Conservation (phyloP, 2,329 filamentous ascomycete species). For the Neonectria coccinea region DNA sequence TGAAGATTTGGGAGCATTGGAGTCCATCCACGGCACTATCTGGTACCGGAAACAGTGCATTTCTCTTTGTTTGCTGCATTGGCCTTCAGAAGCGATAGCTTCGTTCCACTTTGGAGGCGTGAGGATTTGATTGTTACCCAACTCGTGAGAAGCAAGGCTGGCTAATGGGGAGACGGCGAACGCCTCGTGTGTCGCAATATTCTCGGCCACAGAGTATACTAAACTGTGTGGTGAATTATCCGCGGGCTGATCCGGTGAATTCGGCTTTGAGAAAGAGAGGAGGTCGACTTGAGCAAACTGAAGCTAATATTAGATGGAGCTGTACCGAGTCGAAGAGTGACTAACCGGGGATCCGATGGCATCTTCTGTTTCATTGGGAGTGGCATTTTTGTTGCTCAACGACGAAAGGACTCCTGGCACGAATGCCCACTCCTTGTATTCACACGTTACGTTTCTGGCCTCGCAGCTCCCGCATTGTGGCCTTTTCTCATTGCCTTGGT, state of each 20-base stretch:
- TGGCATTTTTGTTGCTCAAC: neutral
- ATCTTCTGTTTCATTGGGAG: neutral
- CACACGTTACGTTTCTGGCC: neutral
- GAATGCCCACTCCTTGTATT: neutral
- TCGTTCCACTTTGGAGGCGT: neutral
- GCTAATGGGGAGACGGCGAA: neutral
- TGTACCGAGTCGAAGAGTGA: neutral
- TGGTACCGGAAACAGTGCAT: constrained; percentile 1
- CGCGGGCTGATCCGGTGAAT: neutral
- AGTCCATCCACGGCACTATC: neutral
- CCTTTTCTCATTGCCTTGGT: neutral
- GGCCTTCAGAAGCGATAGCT: neutral
- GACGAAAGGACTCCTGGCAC: neutral
- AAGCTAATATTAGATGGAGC: neutral
- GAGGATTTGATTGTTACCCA: neutral
- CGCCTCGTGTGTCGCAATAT: neutral
- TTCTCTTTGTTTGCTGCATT: neutral
- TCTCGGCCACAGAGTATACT: neutral
- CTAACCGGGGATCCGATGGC: neutral
- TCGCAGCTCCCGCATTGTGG: neutral
- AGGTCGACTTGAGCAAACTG: neutral
- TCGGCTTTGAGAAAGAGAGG: neutral
- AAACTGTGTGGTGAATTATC: neutral
- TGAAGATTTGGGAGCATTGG: neutral
- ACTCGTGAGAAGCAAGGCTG: neutral